A percentile compares a stretch with the other conserved stretches of the same genome.
These are phyloP conservation scores for Cylindrotheca closterium DNA, from an alignment of 108 stramenopile genomes.

Conservation along the genomic window DNA sequence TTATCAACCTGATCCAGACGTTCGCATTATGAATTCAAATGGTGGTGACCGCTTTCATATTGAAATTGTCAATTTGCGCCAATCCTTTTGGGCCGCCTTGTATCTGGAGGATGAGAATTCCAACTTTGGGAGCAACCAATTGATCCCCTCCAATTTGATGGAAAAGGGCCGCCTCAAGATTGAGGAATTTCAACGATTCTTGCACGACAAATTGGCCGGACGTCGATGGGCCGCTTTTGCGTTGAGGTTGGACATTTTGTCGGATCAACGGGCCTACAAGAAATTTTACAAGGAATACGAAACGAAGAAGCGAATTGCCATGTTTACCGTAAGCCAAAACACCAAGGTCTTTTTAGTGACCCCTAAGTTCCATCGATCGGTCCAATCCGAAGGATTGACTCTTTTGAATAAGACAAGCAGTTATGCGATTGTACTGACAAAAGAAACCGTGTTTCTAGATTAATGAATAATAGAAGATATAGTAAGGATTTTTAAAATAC, in stretches of 20 bases:
- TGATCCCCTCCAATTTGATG: conserved; percentile 41
- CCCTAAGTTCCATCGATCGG: conserved; percentile 54
- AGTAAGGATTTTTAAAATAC: neutral
- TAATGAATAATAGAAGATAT: neutral
- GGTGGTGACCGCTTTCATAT: conserved; percentile 27
- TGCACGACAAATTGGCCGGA: conserved; percentile 49
- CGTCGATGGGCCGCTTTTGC: conserved; percentile 49
- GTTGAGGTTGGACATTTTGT: conserved; percentile 40
- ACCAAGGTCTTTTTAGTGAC: conserved; percentile 72
- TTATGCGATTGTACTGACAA: conserved; percentile 61
- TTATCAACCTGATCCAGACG: neutral
- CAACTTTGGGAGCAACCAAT: conserved; percentile 24
- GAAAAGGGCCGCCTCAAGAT: conserved; percentile 58
- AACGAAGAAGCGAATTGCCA: conserved; percentile 57
- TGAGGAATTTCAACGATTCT: conserved; percentile 58
- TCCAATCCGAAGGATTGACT: conserved; percentile 9
- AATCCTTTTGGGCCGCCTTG: conserved; percentile 21
- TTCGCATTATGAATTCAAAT: conserved; percentile 15
- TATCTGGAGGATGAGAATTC: conserved; percentile 22
- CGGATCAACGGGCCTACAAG: conserved; percentile 44
- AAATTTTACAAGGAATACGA: conserved; percentile 70
- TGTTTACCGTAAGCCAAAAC: conserved; percentile 43
- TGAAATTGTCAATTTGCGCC: conserved; percentile 19
- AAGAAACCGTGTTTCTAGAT: conserved; percentile 18
- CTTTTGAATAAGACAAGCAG: conserved; percentile 49